Evolutionary conservation across 73 alveolate species (phyloP).

Genomic region (Tetrahymena malaccensis): DNA sequence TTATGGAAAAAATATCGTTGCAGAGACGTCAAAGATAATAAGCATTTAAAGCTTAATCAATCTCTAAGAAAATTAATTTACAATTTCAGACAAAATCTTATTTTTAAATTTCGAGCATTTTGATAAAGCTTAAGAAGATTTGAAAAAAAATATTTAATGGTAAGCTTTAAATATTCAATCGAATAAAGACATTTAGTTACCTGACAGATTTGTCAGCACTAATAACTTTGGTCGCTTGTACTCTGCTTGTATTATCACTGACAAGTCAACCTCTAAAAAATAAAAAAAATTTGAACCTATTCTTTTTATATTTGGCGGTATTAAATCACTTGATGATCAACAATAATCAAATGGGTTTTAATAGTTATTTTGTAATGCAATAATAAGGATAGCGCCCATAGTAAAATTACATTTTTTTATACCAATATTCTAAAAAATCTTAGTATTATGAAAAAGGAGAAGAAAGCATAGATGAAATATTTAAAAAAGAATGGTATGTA

Average conservation of each 20-base stretch:
- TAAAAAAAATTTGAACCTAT: background rate
- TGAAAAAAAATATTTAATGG: background rate
- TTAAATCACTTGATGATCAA: background rate
- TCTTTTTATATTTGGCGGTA: background rate
- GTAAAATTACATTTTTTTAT: background rate
- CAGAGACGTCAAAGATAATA: background rate
- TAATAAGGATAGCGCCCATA: background rate
- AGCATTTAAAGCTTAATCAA: background rate
- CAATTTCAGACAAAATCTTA: background rate
- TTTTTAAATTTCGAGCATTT: background rate
- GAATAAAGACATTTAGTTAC: background rate
- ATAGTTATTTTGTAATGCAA: background rate
- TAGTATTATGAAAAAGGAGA: background rate
- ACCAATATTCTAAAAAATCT: background rate
- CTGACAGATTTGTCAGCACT: background rate
- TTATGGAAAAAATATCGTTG: background rate
- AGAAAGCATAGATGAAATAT: background rate
- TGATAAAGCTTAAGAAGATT: background rate
- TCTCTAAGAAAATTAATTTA: background rate
- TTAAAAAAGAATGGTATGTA: background rate
- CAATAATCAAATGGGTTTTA: background rate
- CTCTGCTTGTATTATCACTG: background rate
- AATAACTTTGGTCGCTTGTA: background rate
- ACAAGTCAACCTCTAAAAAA: background rate
- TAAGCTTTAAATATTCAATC: background rate